A percentile compares a stretch with the other conserved stretches of the same genome.
Conservation (phyloP, 73 alveolate species). For the Symbiodinium natans region DNA sequence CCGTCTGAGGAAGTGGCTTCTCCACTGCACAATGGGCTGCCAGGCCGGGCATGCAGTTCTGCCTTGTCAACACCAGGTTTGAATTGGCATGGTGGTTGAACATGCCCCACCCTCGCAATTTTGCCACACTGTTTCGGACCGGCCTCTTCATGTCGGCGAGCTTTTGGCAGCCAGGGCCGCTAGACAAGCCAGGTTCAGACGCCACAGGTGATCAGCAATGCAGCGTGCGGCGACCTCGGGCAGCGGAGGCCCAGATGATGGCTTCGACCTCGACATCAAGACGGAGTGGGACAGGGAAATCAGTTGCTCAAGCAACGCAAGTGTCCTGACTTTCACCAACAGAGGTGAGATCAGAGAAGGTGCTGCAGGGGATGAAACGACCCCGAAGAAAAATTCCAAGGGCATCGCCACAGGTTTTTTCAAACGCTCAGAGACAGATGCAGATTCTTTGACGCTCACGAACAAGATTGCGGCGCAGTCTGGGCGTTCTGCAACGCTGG, state of each 20-base stretch:
- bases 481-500: neutral
- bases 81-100: too few relatives aligned
- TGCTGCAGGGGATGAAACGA: neutral
- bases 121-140: too few relatives aligned
- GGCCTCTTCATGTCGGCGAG: too few relatives aligned
- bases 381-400: too few relatives aligned
- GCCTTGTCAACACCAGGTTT: too few relatives aligned
- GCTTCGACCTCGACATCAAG: constrained; percentile 7
- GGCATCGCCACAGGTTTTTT: neutral
- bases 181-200: too few relatives aligned
- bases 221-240: neutral
- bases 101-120: too few relatives aligned
- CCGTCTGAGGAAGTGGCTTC: constrained; percentile 53
- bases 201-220: neutral
- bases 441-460: neutral
- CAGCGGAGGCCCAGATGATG: neutral
- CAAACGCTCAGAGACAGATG: neutral
- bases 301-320: neutral
- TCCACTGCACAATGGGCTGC: constrained; percentile 87
- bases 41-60: too few relatives aligned
- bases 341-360: neutral
- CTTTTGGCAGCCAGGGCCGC: too few relatives aligned
- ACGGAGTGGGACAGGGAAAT: neutral
- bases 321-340: constrained; percentile 4
- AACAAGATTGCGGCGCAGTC: neutral